These are phyloP conservation scores for fission yeast (Schizosaccharomyces pombe) DNA, from an alignment of 805 yeast species.

Conservation along the genomic window DNA sequence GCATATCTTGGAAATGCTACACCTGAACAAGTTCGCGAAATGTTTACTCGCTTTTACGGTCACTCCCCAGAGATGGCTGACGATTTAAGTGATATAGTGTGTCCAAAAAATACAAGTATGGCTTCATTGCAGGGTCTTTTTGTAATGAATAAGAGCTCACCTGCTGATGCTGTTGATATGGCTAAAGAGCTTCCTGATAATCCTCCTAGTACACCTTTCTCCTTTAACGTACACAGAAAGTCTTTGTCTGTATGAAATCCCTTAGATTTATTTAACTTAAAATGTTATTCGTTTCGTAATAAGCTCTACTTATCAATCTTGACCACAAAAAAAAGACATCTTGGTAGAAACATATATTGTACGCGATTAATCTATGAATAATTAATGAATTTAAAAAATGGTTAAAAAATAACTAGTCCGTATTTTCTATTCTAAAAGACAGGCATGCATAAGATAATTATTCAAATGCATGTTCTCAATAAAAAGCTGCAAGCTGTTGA, in stretches of 20 bases:
- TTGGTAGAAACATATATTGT: too few species aligned
- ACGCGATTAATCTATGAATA: too few species aligned
- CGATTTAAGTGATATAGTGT: conserved; percentile 15
- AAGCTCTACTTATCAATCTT: too few species aligned
- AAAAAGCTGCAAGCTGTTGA: too few species aligned
- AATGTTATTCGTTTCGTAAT: too few species aligned
- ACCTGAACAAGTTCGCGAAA: conserved; percentile 46
- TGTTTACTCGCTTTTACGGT: conserved; percentile 70
- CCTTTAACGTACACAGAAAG: neutral
- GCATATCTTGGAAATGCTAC: conserved; percentile 72
- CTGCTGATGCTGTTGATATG: conserved; percentile 50
- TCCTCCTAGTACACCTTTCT: neutral
- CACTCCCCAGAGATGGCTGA: conserved; percentile 19
- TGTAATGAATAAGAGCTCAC: conserved; percentile 71
- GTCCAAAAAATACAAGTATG: conserved; percentile 40
- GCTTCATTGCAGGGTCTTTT: conserved; percentile 91
- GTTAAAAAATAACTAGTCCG: too few species aligned
- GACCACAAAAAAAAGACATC: too few species aligned
- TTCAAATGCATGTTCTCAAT: too few species aligned
- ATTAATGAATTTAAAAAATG: too few species aligned
- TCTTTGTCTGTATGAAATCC: neutral
- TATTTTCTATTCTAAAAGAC: too few species aligned
- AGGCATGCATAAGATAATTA: too few species aligned
- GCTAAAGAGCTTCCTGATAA: conserved; percentile 14
- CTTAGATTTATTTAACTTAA: neutral